Base-by-base conservation (phyloP, 768 basidiomycete species). In the Lyophyllum shimeji region DNA sequence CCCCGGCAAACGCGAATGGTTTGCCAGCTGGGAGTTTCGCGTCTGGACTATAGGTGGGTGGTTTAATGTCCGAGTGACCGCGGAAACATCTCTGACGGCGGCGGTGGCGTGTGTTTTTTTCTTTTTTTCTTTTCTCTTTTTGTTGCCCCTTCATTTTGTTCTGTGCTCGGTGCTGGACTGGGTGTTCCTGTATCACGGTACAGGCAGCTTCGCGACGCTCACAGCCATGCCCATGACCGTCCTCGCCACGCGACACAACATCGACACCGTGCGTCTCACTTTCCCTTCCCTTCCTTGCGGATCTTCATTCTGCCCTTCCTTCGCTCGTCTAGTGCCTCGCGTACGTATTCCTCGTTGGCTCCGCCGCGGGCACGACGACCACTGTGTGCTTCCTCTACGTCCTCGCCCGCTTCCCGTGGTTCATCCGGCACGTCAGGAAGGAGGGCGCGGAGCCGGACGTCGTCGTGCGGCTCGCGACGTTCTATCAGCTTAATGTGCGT, bases 401-500 rank as follows among this genome's bases (percentile, higher is more conserved):
- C 21, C 80, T 92, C 17, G 76, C 74, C 48, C 79, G 81, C 0
- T 93, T 93, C 65, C 89, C 90, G 2, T 62, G 64, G 3, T 93
- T 93, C 70, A 80, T 93, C 49, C 76, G 75, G 20, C 78, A 82
- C 51, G 86, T 93, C 57, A 89, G 86, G 66, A 74, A 75, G 3
- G 90, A 87, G 58, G 87, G 91, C 13, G 91, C 87, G 0, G 82
- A 84, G 42, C 86, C 89, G 7, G 81, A 81, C 31, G 86, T 93
- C 7, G 86, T 93, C 47, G 78, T 90, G 15, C 77, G 90, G 44
- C 77, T 93, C 2, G 73, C 83, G 23, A 89, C 83, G 3, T 93
- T 91, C 65, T 89, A 86, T 66, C 80, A 89, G 55, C 74, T 93
- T 12, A 93, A 93, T 65, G 91, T 92, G 57, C 57, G 90, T 64